A percentile compares a stretch with the other conserved stretches of the same genome.
phyloP scores from a whole-genome alignment of 176 grass and related monocot genomes.

The Eragrostis curvula region DNA sequence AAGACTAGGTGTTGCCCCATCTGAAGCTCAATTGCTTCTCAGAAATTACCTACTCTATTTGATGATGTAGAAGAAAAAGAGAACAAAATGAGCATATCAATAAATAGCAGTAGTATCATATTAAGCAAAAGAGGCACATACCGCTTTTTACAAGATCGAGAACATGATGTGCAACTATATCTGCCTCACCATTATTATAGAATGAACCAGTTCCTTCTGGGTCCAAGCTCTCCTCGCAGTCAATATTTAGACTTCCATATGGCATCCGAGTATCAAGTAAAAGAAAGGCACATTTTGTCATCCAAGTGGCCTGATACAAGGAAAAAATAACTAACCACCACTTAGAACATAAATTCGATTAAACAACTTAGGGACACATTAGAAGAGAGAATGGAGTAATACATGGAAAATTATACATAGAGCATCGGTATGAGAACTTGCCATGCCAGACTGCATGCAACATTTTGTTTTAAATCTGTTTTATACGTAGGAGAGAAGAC shows the following conservation, averaged over 20 bases:
- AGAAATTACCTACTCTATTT: not conserved
- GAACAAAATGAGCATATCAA: not conserved
- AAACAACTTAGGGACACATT: not conserved
- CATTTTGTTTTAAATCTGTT: too few relatives aligned
- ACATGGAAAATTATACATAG: not conserved
- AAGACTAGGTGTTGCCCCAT: not conserved
- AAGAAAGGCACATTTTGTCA: conserved; percentile 71
- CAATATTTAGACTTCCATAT: conserved; percentile 87
- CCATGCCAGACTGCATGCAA: too few relatives aligned
- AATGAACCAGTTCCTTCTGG: conserved; percentile 82
- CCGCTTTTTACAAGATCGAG: conserved; percentile 83
- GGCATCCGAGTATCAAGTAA: conserved; percentile 96
- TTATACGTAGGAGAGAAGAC: conserved; percentile 28
- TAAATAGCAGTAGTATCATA: not conserved
- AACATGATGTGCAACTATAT: conserved; percentile 82
- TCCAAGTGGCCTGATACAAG: conserved; percentile 61
- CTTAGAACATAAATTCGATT: not conserved
- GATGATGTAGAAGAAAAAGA: not conserved
- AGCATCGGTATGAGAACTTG: not conserved
- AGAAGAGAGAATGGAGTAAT: not conserved
- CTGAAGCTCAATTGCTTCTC: not conserved
- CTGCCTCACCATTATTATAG: conserved; percentile 87
- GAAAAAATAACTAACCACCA: conserved; percentile 1
- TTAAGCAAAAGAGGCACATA: conserved; percentile 33
- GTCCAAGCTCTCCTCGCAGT: conserved; percentile 87